Evolutionary conservation across 805 yeast genomes (phyloP), one percentile per base, ranked within the genome.

Genomic region (Zygotorulaspora danielsina): DNA sequence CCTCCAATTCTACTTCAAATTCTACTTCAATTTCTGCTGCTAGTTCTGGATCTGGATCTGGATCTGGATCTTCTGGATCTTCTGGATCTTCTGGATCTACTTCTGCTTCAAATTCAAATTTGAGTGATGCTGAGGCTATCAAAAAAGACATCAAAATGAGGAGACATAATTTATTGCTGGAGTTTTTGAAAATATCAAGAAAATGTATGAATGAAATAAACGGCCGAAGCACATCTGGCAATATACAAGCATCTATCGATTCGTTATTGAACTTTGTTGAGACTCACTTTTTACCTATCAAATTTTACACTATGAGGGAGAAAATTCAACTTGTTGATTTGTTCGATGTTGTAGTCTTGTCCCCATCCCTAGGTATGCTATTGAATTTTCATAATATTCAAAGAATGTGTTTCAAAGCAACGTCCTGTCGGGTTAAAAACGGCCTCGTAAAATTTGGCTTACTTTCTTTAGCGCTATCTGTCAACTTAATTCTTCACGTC

Each of bases 291-390:
- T 27, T 39, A 9, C 51, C 55, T 3, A 37, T 55, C 15, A 39
- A 43, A 8, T 46, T 21, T 21, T 54, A 50, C 30, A 49, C 57
- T 2, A 34, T 41, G 12, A 34, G 25, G 15, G 45, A 45, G 5
- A 40, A 42, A 28, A 35, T 45, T 11, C 27, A 27, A 6, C 34
- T 39, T 4, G 45, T 54, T 7, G 58, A 57, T 39, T 39, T 47
- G 21, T 55, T 54, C 31, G 57, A 54, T 18, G 40, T 53, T 17
- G 36, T 51, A 18, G 42, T 55, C 1, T 31, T 57, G 13, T 45
- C 53, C 2, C 51, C 58, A 3, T 19, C 43, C 3, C 34, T 57
- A 6, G 51, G 54, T 6, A 53, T 57, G 51, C 21, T 57, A 19
- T 32, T 50, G 12, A 54, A 50, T 39, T 46, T 51, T 16, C 46